A percentile compares a stretch with the other conserved stretches of the same genome.
Conservation (phyloP, 805 yeast genomes). For the Candida manassasensis region DNA sequence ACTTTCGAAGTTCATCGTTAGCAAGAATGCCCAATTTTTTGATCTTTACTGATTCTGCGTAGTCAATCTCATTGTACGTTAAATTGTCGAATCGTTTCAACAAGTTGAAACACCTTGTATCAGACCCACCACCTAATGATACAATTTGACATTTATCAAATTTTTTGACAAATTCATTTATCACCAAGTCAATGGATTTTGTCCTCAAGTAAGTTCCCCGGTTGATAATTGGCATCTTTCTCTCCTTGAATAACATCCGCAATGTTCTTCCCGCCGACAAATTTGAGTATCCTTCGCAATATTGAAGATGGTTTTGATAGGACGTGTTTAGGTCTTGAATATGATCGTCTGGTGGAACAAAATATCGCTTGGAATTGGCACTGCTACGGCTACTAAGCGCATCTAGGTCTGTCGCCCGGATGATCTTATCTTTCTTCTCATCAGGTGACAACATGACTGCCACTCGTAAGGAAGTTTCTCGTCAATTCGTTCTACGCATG, state of each 20-base stretch:
- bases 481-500: too few species aligned
- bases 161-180: conserved; percentile 38
- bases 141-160: conserved; percentile 44
- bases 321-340: conserved; percentile 31
- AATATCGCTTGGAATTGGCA: conserved; percentile 46
- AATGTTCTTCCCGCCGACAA: conserved; percentile 39
- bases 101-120: conserved; percentile 58
- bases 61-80: conserved; percentile 62
- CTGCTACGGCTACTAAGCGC: conserved; percentile 63
- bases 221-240: conserved; percentile 62
- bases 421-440: conserved; percentile 36
- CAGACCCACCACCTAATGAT: conserved; percentile 80
- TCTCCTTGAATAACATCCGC: conserved; percentile 33
- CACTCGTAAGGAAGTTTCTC: too few species aligned
- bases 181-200: conserved; percentile 42
- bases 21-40: conserved; percentile 47
- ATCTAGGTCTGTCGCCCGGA: conserved; percentile 62
- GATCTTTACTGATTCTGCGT: conserved; percentile 46
- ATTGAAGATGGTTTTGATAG: conserved; percentile 33
- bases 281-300: conserved; percentile 34
- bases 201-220: conserved; percentile 68
- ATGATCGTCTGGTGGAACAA: conserved; percentile 35
- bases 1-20: conserved; percentile 20
- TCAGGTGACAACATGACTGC: conserved; percentile 34
- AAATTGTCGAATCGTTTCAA: conserved; percentile 24